Evolutionary conservation across 148 eudicot genomes (phyloP).

Genomic region (Rhododendron simsii): DNA sequence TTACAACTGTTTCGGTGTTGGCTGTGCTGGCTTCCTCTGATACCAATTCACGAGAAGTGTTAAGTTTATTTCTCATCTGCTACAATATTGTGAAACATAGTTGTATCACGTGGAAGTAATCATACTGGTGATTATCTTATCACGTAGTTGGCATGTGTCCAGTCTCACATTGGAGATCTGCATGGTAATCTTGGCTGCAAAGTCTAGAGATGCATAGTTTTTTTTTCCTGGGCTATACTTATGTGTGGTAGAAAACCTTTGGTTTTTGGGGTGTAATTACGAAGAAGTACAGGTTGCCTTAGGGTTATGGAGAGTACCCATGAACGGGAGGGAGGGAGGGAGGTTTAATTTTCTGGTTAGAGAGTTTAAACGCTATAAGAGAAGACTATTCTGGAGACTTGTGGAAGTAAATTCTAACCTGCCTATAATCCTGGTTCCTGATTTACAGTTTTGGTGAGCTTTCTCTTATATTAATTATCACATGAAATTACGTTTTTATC

Average conservation of each 20-base stretch:
- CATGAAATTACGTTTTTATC: not conserved
- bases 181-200: not conserved
- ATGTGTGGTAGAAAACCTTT: not conserved
- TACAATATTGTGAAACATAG: not conserved
- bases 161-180: not conserved
- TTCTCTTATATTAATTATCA: not conserved
- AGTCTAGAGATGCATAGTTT: not conserved
- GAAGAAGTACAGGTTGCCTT: not conserved
- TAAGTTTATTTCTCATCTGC: not conserved
- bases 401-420: not conserved
- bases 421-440: not conserved
- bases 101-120: not conserved
- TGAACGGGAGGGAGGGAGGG: not conserved
- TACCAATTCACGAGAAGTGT: not conserved
- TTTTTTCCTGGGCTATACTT: not conserved
- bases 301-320: not conserved
- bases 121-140: slow-evolving; percentile 3
- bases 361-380: not conserved
- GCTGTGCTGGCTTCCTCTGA: not conserved
- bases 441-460: not conserved
- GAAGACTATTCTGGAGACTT: not conserved
- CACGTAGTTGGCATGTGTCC: not conserved
- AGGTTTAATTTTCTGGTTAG: not conserved
- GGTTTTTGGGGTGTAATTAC: not conserved
- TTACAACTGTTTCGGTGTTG: not conserved